phyloP scores from a whole-genome alignment of 805 yeast genomes.

The Cyberlindnera samutprakarnensis region DNA sequence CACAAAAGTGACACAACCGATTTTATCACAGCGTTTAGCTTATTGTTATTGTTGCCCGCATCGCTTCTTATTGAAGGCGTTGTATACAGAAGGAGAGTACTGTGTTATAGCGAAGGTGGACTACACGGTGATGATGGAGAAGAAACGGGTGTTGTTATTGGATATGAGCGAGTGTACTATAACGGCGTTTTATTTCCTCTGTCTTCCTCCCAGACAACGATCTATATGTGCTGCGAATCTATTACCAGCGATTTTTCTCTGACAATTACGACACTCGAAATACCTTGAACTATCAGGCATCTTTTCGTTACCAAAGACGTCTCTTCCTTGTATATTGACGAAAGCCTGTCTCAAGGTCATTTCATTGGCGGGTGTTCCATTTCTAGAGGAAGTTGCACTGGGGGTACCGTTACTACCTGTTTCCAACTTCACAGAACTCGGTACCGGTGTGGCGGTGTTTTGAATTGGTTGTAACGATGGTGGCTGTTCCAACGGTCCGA shows the following conservation, averaged over 20 bases:
- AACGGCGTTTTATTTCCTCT: constrained; percentile 29
- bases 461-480: constrained; percentile 6
- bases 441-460: constrained; percentile 1
- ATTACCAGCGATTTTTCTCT: constrained; percentile 80
- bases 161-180: no score
- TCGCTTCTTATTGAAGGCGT: no score
- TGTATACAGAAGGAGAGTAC: no score
- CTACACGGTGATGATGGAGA: no score
- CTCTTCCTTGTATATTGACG: constrained; percentile 21
- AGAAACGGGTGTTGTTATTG: no score
- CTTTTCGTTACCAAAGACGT: constrained; percentile 46
- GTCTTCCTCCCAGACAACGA: constrained; percentile 76
- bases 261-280: constrained; percentile 75
- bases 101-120: no score
- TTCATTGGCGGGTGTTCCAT: constrained; percentile 15
- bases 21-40: no score
- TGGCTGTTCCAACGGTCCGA: constrained; percentile 9
- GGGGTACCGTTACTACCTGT: constrained; percentile 7
- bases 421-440: constrained; percentile 5
- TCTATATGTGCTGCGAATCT: constrained; percentile 92
- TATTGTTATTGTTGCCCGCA: no score
- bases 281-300: constrained; percentile 47
- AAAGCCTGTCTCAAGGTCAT: constrained; percentile 13
- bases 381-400: constrained; percentile 7
- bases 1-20: no score